Percentiles rank a stretch among this genome's conserved stretches.
phyloP scores from a whole-genome alignment of 805 yeast genomes.

The Tetrapisispora taiwanensis region DNA sequence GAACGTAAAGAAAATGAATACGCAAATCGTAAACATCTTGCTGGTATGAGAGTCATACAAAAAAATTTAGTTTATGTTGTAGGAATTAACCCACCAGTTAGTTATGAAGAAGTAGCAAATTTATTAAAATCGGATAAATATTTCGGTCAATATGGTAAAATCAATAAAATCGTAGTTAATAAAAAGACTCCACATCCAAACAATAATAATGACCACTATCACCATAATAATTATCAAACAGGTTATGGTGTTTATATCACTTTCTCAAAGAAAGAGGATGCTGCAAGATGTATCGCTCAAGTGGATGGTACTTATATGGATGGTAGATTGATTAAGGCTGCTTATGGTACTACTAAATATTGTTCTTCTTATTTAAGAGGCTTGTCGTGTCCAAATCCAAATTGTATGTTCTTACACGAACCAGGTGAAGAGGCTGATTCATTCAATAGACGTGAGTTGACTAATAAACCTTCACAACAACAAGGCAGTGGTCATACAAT shows the following conservation, averaged over 20 bases:
- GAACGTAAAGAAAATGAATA: constrained; percentile 86
- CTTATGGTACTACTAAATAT: constrained; percentile 97
- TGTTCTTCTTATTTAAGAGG: constrained; percentile 95
- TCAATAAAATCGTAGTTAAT: constrained; percentile 86
- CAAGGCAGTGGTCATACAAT: constrained; percentile 3
- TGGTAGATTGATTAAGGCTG: constrained; percentile 83
- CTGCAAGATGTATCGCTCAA: constrained; percentile 83
- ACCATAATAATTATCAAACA: constrained; percentile 34
- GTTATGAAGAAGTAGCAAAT: constrained; percentile 76
- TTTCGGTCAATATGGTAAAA: constrained; percentile 97
- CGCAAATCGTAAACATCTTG: constrained; percentile 72
- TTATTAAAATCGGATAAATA: constrained; percentile 81
- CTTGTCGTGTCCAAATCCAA: constrained; percentile 94
- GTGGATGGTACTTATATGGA: constrained; percentile 89
- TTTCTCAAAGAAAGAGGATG: constrained; percentile 87
- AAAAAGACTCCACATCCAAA: constrained; percentile 44
- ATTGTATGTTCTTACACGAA: constrained; percentile 97
- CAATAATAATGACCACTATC: constrained; percentile 19
- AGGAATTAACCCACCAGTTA: constrained; percentile 68
- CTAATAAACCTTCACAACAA: constrained; percentile 24
- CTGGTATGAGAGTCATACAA: constrained; percentile 97
- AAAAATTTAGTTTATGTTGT: constrained; percentile 94
- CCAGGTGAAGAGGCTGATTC: constrained; percentile 99
- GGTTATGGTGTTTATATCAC: constrained; percentile 96
- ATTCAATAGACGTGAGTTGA: constrained; percentile 55